Conservation (phyloP, 2,329 filamentous ascomycete genomes). For the Penicillium glabrum region DNA sequence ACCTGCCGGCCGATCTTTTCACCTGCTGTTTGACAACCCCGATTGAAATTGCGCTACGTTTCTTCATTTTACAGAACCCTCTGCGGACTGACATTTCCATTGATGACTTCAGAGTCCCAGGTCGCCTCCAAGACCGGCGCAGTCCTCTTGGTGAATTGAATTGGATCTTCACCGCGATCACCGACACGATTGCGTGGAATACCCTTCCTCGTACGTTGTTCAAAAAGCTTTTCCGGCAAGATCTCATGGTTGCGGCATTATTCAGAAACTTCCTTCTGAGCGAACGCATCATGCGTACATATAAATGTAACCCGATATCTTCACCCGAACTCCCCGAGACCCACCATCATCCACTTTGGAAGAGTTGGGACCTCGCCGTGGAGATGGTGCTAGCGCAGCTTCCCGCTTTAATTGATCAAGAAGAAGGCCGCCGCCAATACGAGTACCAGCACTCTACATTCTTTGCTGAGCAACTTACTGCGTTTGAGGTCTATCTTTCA, state of each 20-base stretch:
- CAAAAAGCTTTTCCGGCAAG: conserved; percentile 94
- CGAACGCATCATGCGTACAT: conserved; percentile 93
- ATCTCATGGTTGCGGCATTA: conserved; percentile 97
- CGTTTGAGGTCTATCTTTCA: conserved; percentile 91
- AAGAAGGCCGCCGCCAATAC: conserved; percentile 74
- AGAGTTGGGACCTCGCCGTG: conserved; percentile 95
- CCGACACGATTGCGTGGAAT: conserved; percentile 98
- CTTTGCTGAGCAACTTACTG: conserved; percentile 94
- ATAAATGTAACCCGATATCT: conserved; percentile 92
- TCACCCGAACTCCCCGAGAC: conserved; percentile 91
- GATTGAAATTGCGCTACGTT: conserved; percentile 95
- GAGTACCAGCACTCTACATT: conserved; percentile 94
- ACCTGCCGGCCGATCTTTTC: conserved; percentile 90
- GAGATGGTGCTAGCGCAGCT: conserved; percentile 92
- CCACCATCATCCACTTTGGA: conserved; percentile 91
- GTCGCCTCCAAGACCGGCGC: conserved; percentile 84
- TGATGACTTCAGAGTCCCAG: conserved; percentile 84
- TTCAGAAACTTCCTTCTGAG: conserved; percentile 95
- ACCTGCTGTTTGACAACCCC: conserved; percentile 94
- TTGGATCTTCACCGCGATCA: conserved; percentile 99
- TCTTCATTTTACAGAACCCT: conserved; percentile 93
- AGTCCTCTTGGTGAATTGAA: conserved; percentile 95
- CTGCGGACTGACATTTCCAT: conserved; percentile 66
- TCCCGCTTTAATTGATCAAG: conserved; percentile 73
- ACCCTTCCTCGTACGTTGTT: conserved; percentile 86